A percentile compares a stretch with the other conserved stretches of the same genome.
These are phyloP conservation scores for Trichophyton verrucosum DNA, from an alignment of 2,329 filamentous ascomycete genomes.

Conservation along the genomic window DNA sequence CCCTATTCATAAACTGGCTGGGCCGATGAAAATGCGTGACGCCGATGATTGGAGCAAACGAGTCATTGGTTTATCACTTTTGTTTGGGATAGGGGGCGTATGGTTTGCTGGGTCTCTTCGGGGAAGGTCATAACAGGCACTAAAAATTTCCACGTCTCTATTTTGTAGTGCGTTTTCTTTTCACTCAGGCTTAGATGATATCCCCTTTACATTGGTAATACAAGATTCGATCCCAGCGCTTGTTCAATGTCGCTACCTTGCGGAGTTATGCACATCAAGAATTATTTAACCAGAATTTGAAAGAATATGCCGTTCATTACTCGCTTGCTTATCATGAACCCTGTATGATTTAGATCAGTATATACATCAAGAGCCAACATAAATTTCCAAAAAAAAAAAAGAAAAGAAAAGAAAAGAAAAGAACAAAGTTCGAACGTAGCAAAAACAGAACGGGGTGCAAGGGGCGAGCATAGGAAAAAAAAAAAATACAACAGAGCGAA, in stretches of 20 bases:
- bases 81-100: slow-evolving; percentile 19
- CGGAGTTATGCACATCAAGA: neutral
- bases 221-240: neutral
- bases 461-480: neutral
- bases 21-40: slow-evolving; percentile 16
- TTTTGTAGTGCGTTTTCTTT: slow-evolving; percentile 1
- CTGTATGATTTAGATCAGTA: slow-evolving; percentile 4
- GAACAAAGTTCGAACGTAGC: too few relatives aligned
- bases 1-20: slow-evolving; percentile 6
- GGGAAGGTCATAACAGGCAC: neutral
- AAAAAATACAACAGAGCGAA: neutral
- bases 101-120: slow-evolving; percentile 17
- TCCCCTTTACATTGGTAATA: neutral
- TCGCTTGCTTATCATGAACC: neutral
- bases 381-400: neutral
- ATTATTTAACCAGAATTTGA: neutral
- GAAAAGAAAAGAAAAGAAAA: too few relatives aligned
- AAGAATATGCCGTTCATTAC: neutral
- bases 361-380: slow-evolving; percentile 8
- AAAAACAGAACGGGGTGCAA: neutral
- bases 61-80: slow-evolving; percentile 17
- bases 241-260: neutral
- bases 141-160: neutral
- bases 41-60: slow-evolving; percentile 17
- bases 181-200: neutral